Percentiles rank a stretch among this genome's conserved stretches.
These are phyloP conservation scores for Parathielavia hyrcaniae DNA, from an alignment of 495 filamentous ascomycete genomes.

Conservation along the genomic window DNA sequence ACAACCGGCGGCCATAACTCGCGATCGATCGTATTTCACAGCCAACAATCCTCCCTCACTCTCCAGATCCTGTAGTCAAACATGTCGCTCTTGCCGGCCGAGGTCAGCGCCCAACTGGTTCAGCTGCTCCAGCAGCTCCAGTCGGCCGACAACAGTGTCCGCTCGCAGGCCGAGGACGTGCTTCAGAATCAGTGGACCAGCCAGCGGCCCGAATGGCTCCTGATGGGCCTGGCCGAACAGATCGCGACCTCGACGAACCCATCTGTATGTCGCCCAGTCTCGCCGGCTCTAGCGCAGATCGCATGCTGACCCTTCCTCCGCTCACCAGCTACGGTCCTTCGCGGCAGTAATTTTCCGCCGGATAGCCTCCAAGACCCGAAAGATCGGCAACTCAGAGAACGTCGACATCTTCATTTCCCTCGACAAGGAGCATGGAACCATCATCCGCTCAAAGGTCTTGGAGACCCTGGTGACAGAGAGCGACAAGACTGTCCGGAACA, in stretches of 20 bases:
- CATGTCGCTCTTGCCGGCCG: slow-evolving; percentile 83
- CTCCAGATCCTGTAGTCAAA: slow-evolving; percentile 14
- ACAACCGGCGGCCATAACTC: neutral
- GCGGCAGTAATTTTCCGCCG: slow-evolving; percentile 90
- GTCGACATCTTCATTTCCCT: slow-evolving; percentile 80
- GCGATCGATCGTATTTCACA: neutral
- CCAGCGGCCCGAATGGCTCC: slow-evolving; percentile 69
- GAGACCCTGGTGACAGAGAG: slow-evolving; percentile 65
- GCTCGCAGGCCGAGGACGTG: slow-evolving; percentile 81
- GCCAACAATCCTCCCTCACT: neutral
- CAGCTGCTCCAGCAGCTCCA: slow-evolving; percentile 81
- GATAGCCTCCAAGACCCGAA: slow-evolving; percentile 80
- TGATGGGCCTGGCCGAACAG: slow-evolving; percentile 94
- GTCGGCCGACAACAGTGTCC: slow-evolving; percentile 80
- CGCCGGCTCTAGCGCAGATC: slow-evolving; percentile 2
- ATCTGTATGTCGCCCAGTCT: slow-evolving; percentile 49
- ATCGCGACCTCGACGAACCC: slow-evolving; percentile 60
- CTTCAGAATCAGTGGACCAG: slow-evolving; percentile 83
- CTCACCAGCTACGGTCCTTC: slow-evolving; percentile 68
- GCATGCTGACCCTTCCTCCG: slow-evolving; percentile 9
- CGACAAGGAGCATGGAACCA: slow-evolving; percentile 58
- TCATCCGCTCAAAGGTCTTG: slow-evolving; percentile 76
- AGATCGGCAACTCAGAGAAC: slow-evolving; percentile 62
- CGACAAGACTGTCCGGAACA: slow-evolving; percentile 71
- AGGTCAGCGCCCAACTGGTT: slow-evolving; percentile 72